Conservation (phyloP, 352 stramenopile species). For the Pythium graminicola region DNA sequence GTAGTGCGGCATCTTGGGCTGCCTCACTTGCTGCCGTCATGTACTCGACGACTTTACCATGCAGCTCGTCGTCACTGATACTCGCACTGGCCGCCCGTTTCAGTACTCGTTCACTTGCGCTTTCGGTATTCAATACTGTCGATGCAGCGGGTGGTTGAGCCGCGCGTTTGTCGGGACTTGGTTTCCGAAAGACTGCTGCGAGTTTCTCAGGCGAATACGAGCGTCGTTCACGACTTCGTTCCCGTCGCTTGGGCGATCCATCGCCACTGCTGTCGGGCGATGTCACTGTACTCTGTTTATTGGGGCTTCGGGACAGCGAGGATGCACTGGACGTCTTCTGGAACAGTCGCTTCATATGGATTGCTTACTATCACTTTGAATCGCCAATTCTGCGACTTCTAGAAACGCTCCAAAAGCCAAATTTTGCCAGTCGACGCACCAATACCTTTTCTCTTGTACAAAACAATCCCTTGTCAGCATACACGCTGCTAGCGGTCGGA, state of each 20-base stretch:
- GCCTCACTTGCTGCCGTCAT: conserved; percentile 20
- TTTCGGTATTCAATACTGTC: not conserved
- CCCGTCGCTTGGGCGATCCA: conserved; percentile 9
- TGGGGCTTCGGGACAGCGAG: conserved; percentile 9
- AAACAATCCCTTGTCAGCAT: not conserved
- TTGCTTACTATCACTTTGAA: not conserved
- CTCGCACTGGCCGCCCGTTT: conserved; percentile 12
- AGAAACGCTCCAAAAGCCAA: not conserved
- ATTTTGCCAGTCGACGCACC: not conserved
- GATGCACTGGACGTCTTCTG: conserved; percentile 27
- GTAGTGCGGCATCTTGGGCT: conserved; percentile 19
- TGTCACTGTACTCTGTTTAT: conserved; percentile 9
- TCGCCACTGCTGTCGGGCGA: conserved; percentile 8
- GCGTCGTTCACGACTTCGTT: conserved; percentile 7
- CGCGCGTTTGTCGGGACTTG: conserved; percentile 16
- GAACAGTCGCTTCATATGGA: conserved; percentile 51
- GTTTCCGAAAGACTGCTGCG: conserved; percentile 11
- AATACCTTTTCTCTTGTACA: not conserved
- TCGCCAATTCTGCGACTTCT: not conserved
- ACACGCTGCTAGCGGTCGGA: not conserved
- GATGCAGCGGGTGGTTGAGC: not conserved
- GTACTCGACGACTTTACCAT: conserved; percentile 27
- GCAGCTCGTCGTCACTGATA: conserved; percentile 27
- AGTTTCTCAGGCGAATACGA: conserved; percentile 26
- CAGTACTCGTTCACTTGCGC: not conserved